Evolutionary conservation across 2,329 filamentous ascomycete genomes (phyloP), one percentile per base, ranked within the genome.

Genomic region (Coleophoma crateriformis): DNA sequence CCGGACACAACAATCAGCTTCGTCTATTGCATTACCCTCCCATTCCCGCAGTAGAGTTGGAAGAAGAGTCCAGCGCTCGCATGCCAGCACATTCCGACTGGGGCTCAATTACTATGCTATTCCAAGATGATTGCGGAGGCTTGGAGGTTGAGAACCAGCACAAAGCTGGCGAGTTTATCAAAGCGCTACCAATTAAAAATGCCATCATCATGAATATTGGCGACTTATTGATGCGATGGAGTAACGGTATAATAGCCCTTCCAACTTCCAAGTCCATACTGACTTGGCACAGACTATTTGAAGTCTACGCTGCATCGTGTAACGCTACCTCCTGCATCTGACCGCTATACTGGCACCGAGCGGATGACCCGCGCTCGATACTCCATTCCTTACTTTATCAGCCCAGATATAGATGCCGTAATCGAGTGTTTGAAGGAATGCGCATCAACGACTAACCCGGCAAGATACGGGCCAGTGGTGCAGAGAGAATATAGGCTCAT

Each of bases 371-470:
- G 67, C 33, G 69, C 72, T 17, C 66, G 80, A 13, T 83, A 79
- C 54, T 82, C 79, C 8, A 82, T 83, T 47, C 78, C 79, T 1
- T 83, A 81, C 58, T 83, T 84, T 49, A 68, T 82, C 33, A 64
- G 68, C 6, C 75, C 78, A 0, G 73, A 80, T 53, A 66, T 71
- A 3, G 67, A 73, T 40, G 66, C 70, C 3, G 62, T 76, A 8
- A 75, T 83, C 46, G 74, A 79, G 56, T 78, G 75, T 54, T 67
- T 81, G 42, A 68, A 71, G 1, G 70, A 70, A 5, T 78, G 74
- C 53, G 67, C 64, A 19, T 67, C 67, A 10, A 66, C 67, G 15
- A 62, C 64, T 1, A 66, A 71, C 46, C 70, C 72, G 1, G 67
- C 73, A 37, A 78, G 74, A 59, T 81, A 81, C 56, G 70, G 72